Base-by-base conservation (phyloP, 306 rosid species). In the Trifolium pratense region DNA sequence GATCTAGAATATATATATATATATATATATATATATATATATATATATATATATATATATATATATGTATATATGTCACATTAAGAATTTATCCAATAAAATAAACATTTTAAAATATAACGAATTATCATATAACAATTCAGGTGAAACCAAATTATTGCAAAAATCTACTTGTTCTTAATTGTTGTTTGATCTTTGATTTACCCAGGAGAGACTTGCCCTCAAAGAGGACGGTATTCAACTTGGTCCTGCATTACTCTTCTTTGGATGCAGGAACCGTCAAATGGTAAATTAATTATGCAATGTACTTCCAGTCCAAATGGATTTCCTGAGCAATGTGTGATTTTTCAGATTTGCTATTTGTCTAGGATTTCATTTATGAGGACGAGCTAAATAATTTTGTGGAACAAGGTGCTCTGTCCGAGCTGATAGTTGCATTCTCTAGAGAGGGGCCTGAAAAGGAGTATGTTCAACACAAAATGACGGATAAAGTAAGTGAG, bases 211-310 rank as follows among this genome's bases (percentile, higher is more conserved):
- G 85, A 87, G 97, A 74, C 62, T 73, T 71, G 92, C 89, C 57
- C 96, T 95, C 68, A 91, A 84, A 82, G 84, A 86, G 82, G 85
- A 81, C 43, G 96, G 90, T 13, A 83, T 80, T 62, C 88, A 90
- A 58, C 86, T 90, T 71, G 99, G 97, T 52, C 92, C 92, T 80
- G 93, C 96, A 64, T 3, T 95, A 66, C 87, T 95, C 62, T 91
- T 91, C 86, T 95, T 95, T 75, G 99, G 99, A 59, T 95, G 99
- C 68, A 87, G 99, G 84, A 91, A 95, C 62, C 94, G 99, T 48
- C 83, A 43, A 75, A 90, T 90, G 99, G 99, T 91, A 82, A 79
- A 62, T 71, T 58, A 75, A 37, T 78, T 73, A 13, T 9, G 23
- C 67, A 10, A 20, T 31, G 61, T 43, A 68, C 52, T 40, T 68